These are phyloP conservation scores for Ichthyophonus hoferi DNA, from an alignment of 208 protist species.

Conservation along the genomic window DNA sequence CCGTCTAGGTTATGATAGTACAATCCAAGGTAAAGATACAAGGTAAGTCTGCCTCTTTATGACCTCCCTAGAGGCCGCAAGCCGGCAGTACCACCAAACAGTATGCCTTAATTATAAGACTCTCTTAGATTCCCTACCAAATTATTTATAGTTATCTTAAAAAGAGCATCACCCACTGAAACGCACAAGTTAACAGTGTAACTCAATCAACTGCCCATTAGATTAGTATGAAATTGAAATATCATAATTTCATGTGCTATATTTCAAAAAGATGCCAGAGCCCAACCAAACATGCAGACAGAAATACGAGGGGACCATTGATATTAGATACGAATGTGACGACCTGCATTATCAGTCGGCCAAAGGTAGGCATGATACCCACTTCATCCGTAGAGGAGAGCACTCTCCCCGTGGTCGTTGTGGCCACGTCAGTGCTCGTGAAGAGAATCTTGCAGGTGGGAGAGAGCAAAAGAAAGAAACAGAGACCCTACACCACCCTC, in stretches of 20 bases:
- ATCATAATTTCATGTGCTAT: not conserved
- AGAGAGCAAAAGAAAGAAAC: constrained; percentile 5
- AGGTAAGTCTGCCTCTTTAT: no score
- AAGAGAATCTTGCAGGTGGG: constrained; percentile 2
- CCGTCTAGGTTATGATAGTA: no score
- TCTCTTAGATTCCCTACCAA: no score
- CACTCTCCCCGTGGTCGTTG: not conserved
- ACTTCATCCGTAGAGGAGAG: not conserved
- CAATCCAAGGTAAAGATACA: no score
- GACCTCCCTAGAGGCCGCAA: not conserved
- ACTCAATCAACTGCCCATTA: not conserved
- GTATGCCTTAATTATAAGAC: no score
- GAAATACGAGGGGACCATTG: not conserved
- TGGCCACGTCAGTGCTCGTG: not conserved
- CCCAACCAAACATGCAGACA: not conserved
- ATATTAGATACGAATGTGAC: not conserved
- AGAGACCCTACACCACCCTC: not conserved
- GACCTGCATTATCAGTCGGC: not conserved
- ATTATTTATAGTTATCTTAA: not conserved
- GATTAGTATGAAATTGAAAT: no score
- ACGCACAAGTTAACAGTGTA: not conserved
- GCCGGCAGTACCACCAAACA: not conserved
- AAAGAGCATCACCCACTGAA: not conserved
- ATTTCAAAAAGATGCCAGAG: not conserved
- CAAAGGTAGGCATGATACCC: not conserved